Evolutionary conservation across 371 early-diverging fungal genomes (phyloP), one percentile per base, ranked within the genome.

Genomic region (Syncephalastrum racemosum): DNA sequence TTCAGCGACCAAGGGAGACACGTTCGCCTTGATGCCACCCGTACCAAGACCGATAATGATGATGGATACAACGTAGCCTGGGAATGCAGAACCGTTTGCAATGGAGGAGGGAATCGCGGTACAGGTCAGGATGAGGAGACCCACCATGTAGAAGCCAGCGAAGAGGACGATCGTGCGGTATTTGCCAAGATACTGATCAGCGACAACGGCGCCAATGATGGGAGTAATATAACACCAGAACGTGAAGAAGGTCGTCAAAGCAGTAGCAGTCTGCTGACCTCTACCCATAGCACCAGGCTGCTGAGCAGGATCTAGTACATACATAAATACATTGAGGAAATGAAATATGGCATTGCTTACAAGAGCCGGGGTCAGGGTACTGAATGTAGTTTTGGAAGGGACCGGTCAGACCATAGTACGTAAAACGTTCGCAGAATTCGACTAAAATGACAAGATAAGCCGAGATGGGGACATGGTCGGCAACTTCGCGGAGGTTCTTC

Each of bases 211-310:
- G 56, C 94, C 92, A 19, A 92, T 53, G 46, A 92, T 79, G 39
- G 93, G 80, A 42, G 89, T 91, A 44, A 89, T 67, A 71, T 92
- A 95, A 54, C 88, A 86, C 73, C 90, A 81, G 70, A 91, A 91
- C 10, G 47, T 56, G 53, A 95, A 95, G 46, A 87, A 84, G 46
- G 89, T 88, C 25, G 80, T 73, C 19, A 89, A 73, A 45, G 85
- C 84, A 1, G 89, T 88, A 22, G 90, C 88, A 42, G 75, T 73
- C 53, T 80, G 75, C 63, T 84, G 80, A 50, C 69, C 73, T 18
- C 59, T 65, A 12, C 74, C 69, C 53, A 78, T 60, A 50, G 79
- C 79, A 75, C 79, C 64, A 75, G 77, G 56, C 61, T 67, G 53
- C 23, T 62, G 62, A 65, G 67, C 81, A 31, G 79, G 75, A 57